Percentiles rank a stretch among this genome's conserved stretches.
Conservation (phyloP, 1,139 yeast genomes). For the Sugiyamaella paludigena region DNA sequence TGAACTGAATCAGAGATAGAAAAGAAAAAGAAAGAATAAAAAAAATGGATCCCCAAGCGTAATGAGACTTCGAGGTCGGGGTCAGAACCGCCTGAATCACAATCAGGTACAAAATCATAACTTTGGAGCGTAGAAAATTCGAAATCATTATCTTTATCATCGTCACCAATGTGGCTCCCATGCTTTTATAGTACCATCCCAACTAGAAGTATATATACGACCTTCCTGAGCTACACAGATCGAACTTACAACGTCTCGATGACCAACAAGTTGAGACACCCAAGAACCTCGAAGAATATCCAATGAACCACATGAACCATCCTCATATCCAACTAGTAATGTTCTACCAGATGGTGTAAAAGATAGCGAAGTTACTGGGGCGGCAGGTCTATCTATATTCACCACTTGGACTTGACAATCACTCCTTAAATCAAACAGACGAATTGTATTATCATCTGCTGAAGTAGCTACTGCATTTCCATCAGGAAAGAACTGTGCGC, state of each 20-base stretch:
- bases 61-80: no score
- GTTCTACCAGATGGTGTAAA: constrained; percentile 75
- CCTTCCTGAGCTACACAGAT: constrained; percentile 73
- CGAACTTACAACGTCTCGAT: constrained; percentile 58
- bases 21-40: no score
- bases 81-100: no score
- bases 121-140: no score
- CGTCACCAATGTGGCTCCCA: constrained; percentile 14
- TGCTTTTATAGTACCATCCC: constrained; percentile 36
- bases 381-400: constrained; percentile 32
- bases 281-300: constrained; percentile 66
- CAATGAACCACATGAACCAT: constrained; percentile 74
- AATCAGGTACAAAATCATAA: no score
- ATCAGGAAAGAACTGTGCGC: constrained; percentile 66
- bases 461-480: constrained; percentile 54
- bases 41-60: no score
- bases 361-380: constrained; percentile 59
- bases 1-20: no score
- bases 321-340: constrained; percentile 73
- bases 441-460: constrained; percentile 74
- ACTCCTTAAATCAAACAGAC: constrained; percentile 71
- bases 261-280: constrained; percentile 61
- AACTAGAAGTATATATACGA: constrained; percentile 36
- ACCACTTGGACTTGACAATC: constrained; percentile 63
- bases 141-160: no score